Evolutionary conservation across 768 basidiomycete genomes (phyloP).

Genomic region (Boletus rubescentipes): DNA sequence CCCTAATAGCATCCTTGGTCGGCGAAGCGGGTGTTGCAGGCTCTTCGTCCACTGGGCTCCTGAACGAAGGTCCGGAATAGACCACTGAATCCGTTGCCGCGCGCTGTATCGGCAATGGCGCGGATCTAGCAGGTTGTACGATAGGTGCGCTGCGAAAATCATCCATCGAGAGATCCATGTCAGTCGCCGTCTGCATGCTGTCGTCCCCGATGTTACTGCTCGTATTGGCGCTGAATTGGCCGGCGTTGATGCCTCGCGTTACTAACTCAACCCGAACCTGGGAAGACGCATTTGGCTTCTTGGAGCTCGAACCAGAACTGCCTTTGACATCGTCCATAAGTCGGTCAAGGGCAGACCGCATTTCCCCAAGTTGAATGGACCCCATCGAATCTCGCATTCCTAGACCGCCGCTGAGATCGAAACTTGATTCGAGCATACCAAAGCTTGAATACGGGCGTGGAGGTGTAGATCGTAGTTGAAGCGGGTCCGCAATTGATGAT

Average conservation of each 20-base stretch:
- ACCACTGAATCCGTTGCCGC: slow-evolving; percentile 51
- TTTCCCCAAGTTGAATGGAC: slow-evolving; percentile 61
- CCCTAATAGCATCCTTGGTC: slow-evolving; percentile 65
- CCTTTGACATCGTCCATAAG: slow-evolving; percentile 66
- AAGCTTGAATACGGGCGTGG: slow-evolving; percentile 13
- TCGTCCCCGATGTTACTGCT: slow-evolving; percentile 34
- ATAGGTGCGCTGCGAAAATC: slow-evolving; percentile 24
- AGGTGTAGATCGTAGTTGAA: slow-evolving; percentile 10
- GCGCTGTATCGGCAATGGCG: slow-evolving; percentile 41
- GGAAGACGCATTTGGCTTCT: slow-evolving; percentile 8
- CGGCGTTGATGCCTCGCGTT: slow-evolving; percentile 34
- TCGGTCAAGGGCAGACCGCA: slow-evolving; percentile 70
- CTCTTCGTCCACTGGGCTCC: slow-evolving; percentile 31
- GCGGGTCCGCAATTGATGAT: neutral
- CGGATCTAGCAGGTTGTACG: slow-evolving; percentile 1
- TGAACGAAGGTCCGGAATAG: slow-evolving; percentile 31
- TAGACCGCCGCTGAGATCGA: slow-evolving; percentile 24
- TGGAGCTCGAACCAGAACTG: slow-evolving; percentile 26
- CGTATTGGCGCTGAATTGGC: slow-evolving; percentile 34
- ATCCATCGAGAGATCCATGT: slow-evolving; percentile 30
- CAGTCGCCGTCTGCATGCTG: slow-evolving; percentile 31
- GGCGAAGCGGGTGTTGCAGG: slow-evolving; percentile 45
- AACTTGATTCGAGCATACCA: slow-evolving; percentile 21
- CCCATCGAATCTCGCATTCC: slow-evolving; percentile 42
- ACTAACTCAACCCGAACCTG: slow-evolving; percentile 29